Evolutionary conservation across 2,329 filamentous ascomycete species (phyloP).

Genomic region (Lizonia empirigonia): DNA sequence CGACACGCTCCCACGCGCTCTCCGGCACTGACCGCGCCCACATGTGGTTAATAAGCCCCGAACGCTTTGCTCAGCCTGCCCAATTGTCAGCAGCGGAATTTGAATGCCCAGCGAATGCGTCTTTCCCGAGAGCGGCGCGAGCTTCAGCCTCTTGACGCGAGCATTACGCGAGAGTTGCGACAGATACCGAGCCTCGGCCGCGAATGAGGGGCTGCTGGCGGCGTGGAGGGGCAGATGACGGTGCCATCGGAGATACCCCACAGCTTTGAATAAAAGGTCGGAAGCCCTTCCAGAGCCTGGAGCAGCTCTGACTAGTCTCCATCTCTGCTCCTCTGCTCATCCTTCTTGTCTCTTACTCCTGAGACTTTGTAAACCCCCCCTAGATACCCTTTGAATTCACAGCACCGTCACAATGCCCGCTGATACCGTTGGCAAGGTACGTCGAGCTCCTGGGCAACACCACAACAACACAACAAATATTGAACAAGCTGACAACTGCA

Average conservation of each 20-base stretch:
- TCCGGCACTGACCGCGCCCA: slow-evolving; percentile 15
- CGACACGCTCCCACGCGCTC: slow-evolving; percentile 12
- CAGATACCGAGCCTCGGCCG: slow-evolving; percentile 27
- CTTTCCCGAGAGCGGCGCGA: slow-evolving; percentile 24
- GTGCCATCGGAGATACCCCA: slow-evolving; percentile 25
- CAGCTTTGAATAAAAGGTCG: slow-evolving; percentile 29
- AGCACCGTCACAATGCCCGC: slow-evolving; percentile 15
- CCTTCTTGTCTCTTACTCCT: slow-evolving; percentile 12
- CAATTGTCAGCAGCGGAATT: slow-evolving; percentile 19
- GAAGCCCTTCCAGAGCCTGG: slow-evolving; percentile 27
- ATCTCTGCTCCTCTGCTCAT: slow-evolving; percentile 16
- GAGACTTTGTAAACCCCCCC: slow-evolving; percentile 1
- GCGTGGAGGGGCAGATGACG: slow-evolving; percentile 37
- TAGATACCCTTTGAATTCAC: slow-evolving; percentile 24
- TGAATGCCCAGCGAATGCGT: slow-evolving; percentile 3
- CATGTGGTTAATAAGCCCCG: slow-evolving; percentile 31
- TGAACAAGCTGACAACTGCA: slow-evolving; percentile 10
- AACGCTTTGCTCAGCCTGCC: slow-evolving; percentile 2
- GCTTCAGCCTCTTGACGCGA: slow-evolving; percentile 35
- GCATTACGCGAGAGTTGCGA: slow-evolving; percentile 26
- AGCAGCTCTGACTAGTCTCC: slow-evolving; percentile 16
- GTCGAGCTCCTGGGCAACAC: slow-evolving; percentile 3
- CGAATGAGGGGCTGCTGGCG: slow-evolving; percentile 25
- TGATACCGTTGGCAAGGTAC: slow-evolving; percentile 18
- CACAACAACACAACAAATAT: background rate